Evolutionary conservation across 129 eudicot genomes (phyloP), one percentile per base, ranked within the genome.

Genomic region (Calendula officinalis): DNA sequence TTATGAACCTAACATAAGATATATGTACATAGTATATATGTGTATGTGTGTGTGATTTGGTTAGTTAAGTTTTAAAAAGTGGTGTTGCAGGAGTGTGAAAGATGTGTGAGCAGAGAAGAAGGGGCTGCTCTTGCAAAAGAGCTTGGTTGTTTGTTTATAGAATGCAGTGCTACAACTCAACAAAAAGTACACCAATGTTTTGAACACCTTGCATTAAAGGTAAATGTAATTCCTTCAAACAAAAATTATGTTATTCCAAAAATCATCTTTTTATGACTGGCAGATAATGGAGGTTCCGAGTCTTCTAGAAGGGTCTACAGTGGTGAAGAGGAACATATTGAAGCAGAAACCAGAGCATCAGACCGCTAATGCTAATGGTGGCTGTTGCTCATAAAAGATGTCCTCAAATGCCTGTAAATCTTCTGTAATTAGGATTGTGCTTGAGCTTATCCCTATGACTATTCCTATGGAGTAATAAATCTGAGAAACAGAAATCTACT

Each of bases 231-330:
- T n/a, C n/a, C n/a, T n/a, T n/a, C n/a, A n/a, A n/a, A n/a, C n/a
- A n/a, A n/a, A n/a, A n/a, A n/a, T n/a, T n/a, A n/a, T n/a, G n/a
- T n/a, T n/a, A n/a, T n/a, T n/a, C n/a, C n/a, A n/a, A n/a, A n/a
- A n/a, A n/a, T n/a, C n/a, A n/a, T n/a, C n/a, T n/a, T n/a, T n/a
- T n/a, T n/a, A 22, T 22, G 30, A 22, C 1, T 22, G 9, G 46
- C 86, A 91, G 97, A 91, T 91, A 66, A 91, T 91, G 97, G 96
- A 91, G 70, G 86, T 87, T 66, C 97, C 97, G 7, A 80, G 96
- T 60, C 90, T 91, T 35, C 47, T 84, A 82, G 94, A 91, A 87
- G 97, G 97, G 56, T 91, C 96, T 16, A 83, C 74, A 5, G 76
- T 72, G 8, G 88, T 62, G 64, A 91, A 88, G 77, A 76, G 96